A percentile compares a stretch with the other conserved stretches of the same genome.
These are phyloP conservation scores for Pyricularia grisea DNA, from an alignment of 2,329 filamentous ascomycete genomes.

Conservation along the genomic window DNA sequence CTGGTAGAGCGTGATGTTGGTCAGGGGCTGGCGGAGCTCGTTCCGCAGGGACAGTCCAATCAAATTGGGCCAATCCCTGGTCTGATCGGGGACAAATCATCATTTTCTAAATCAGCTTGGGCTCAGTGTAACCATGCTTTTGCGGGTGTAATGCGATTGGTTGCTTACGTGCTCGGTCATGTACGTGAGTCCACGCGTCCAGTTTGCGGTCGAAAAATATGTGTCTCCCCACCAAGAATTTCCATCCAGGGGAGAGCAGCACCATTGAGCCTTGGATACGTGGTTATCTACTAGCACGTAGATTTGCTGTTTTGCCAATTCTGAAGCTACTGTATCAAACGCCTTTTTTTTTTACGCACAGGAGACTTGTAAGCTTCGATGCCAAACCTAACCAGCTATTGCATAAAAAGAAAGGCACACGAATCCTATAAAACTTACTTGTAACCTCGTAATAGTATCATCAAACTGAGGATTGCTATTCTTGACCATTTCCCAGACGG, in stretches of 20 bases:
- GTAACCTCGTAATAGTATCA: conserved; percentile 33
- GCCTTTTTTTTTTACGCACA: conserved; percentile 23
- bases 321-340: conserved; percentile 44
- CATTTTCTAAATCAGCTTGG: not conserved
- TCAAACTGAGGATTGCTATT: conserved; percentile 39
- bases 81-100: not conserved
- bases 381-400: no score
- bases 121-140: not conserved
- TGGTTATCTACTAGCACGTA: conserved; percentile 42
- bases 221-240: conserved; percentile 44
- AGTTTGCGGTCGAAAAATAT: conserved; percentile 42
- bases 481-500: conserved; percentile 34
- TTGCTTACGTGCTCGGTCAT: conserved; percentile 38
- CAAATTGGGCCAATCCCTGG: conserved; percentile 27
- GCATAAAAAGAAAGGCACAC: conserved; percentile 5
- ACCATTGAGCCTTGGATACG: conserved; percentile 39
- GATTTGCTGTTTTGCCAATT: conserved; percentile 35
- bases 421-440: conserved; percentile 19
- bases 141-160: not conserved
- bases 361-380: not conserved
- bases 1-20: conserved; percentile 15
- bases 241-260: conserved; percentile 34
- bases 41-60: conserved; percentile 33
- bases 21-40: conserved; percentile 27
- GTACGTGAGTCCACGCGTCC: conserved; percentile 40